These are phyloP conservation scores for Fusarium chuoi DNA, from an alignment of 2,329 filamentous ascomycete species.

Conservation along the genomic window DNA sequence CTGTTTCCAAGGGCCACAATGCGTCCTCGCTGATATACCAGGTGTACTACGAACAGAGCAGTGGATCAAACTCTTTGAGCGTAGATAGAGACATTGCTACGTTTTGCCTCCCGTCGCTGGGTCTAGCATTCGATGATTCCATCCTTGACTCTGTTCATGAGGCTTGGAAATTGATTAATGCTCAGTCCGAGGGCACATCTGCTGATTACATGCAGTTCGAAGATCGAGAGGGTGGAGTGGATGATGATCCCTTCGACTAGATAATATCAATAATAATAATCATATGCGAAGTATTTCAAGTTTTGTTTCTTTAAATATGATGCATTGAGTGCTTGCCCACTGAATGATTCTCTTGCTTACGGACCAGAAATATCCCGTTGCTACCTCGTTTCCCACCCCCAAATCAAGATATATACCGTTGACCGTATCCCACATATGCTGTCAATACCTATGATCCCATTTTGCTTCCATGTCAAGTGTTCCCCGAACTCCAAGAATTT, in stretches of 20 bases:
- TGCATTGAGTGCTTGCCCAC: not conserved
- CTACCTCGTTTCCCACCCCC: not conserved
- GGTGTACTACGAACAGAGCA: constrained; percentile 66
- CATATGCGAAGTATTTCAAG: not conserved
- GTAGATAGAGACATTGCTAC: constrained; percentile 58
- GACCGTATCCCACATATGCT: not conserved
- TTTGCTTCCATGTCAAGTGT: not conserved
- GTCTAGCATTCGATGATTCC: constrained; percentile 79
- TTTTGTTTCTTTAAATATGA: not conserved
- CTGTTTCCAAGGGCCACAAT: constrained; percentile 44
- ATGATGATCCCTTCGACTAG: constrained; percentile 64
- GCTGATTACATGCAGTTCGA: constrained; percentile 79
- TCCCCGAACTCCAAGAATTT: constrained; percentile 6
- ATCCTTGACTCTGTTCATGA: constrained; percentile 73
- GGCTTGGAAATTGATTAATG: constrained; percentile 75
- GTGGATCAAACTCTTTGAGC: constrained; percentile 40
- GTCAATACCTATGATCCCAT: constrained; percentile 10
- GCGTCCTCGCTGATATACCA: constrained; percentile 57
- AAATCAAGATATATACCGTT: not conserved
- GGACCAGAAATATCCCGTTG: not conserved
- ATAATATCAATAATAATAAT: constrained; percentile 8
- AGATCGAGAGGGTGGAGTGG: constrained; percentile 73
- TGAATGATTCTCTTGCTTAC: not conserved
- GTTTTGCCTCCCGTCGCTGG: constrained; percentile 69
- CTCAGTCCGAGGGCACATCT: constrained; percentile 56